These are phyloP conservation scores for Symbiodinium pilosum DNA, from an alignment of 73 alveolate genomes.

Conservation along the genomic window DNA sequence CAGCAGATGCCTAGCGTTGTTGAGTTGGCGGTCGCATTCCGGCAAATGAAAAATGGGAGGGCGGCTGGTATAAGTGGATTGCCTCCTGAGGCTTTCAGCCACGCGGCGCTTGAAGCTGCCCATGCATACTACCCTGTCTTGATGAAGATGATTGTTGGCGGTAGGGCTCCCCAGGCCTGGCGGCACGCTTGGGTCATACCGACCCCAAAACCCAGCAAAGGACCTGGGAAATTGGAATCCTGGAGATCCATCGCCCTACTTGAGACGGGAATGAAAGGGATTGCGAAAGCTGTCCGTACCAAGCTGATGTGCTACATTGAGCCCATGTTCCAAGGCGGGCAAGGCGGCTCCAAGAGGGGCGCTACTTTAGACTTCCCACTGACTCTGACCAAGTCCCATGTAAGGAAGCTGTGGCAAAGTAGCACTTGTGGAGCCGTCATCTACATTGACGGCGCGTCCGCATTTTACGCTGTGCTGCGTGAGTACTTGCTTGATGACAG, in stretches of 20 bases:
- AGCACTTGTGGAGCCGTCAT: neutral
- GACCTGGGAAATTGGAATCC: neutral
- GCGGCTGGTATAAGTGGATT: neutral
- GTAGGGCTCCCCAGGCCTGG: neutral
- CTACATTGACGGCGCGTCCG: neutral
- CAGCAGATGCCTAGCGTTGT: neutral
- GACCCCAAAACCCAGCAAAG: neutral
- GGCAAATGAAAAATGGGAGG: neutral
- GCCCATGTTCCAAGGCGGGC: neutral
- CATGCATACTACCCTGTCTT: neutral
- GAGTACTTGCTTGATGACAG: neutral
- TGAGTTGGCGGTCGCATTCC: neutral
- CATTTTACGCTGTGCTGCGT: neutral
- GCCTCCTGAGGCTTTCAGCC: neutral
- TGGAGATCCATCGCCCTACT: neutral
- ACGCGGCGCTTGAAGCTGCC: neutral
- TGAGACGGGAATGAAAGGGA: neutral
- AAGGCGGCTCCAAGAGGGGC: neutral
- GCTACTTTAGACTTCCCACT: neutral
- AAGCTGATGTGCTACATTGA: neutral
- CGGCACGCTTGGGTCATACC: neutral
- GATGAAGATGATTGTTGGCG: neutral
- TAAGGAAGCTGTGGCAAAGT: neutral
- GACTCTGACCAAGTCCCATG: neutral
- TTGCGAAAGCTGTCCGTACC: neutral